Conservation (phyloP, 2,329 filamentous ascomycete species). For the Trichoderma oligosporum region DNA sequence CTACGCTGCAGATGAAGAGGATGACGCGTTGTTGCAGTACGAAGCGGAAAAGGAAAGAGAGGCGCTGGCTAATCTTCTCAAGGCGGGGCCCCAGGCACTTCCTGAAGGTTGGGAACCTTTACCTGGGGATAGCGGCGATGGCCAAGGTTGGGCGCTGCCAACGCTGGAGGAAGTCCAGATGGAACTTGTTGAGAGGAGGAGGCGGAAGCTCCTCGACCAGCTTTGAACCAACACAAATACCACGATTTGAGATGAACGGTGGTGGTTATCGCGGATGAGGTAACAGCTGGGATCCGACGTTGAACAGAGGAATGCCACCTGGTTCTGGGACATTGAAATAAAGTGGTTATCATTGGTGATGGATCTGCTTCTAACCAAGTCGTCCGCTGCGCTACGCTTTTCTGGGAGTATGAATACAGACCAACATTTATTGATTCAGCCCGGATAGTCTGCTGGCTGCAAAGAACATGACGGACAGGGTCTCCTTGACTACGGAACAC, state of each 20-base stretch:
- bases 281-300: background rate
- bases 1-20: constrained; percentile 89
- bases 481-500: no score
- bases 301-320: background rate
- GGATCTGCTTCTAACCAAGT: background rate
- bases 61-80: constrained; percentile 65
- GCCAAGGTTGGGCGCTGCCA: constrained; percentile 75
- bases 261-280: background rate
- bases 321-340: background rate
- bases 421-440: background rate
- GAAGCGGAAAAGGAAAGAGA: constrained; percentile 81
- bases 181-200: constrained; percentile 82
- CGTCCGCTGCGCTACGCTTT: background rate
- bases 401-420: no score
- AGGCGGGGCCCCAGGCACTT: constrained; percentile 51
- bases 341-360: background rate
- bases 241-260: background rate
- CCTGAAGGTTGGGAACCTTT: constrained; percentile 77
- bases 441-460: background rate
- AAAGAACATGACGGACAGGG: background rate
- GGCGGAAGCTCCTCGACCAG: constrained; percentile 80
- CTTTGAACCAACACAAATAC: constrained; percentile 40
- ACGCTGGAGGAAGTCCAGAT: constrained; percentile 90
- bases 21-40: constrained; percentile 73
- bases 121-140: constrained; percentile 83